These are phyloP conservation scores for Aspergillus oerlinghausenensis DNA, from an alignment of 2,329 filamentous ascomycete genomes.

Conservation along the genomic window DNA sequence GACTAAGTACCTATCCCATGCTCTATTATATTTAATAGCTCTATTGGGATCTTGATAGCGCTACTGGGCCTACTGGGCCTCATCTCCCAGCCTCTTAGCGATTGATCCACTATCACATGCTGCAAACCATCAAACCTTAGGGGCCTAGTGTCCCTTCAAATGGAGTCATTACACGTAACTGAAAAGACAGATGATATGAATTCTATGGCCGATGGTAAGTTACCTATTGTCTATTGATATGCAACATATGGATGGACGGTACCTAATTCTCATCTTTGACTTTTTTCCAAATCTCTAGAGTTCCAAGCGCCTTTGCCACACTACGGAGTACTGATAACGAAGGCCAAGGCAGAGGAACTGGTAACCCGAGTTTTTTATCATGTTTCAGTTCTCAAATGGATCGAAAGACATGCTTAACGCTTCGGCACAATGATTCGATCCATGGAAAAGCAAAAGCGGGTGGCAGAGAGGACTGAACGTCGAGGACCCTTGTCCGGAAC, in stretches of 20 bases:
- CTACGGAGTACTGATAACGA: conserved; percentile 8
- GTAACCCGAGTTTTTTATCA: not conserved
- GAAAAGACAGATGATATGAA: not conserved
- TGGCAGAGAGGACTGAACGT: not conserved
- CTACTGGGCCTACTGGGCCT: not conserved
- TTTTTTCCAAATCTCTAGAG: not conserved
- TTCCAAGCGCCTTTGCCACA: not conserved
- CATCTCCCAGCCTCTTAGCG: not conserved
- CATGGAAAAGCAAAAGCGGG: not conserved
- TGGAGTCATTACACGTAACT: not conserved
- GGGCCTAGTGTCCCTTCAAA: not conserved
- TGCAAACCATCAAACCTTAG: conserved; percentile 1
- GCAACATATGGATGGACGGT: not conserved
- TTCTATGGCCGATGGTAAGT: not conserved
- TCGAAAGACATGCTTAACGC: not conserved
- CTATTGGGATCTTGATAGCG: not conserved
- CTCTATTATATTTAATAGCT: not conserved
- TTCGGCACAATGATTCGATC: not conserved
- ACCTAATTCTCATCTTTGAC: not conserved
- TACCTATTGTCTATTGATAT: not conserved
- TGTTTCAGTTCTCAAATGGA: not conserved
- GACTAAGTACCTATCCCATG: not conserved
- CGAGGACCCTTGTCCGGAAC: not conserved
- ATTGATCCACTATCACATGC: conserved; percentile 34
- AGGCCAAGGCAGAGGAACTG: not conserved